Conservation (phyloP, 768 basidiomycete species). For the Boletus subcaerulescens region DNA sequence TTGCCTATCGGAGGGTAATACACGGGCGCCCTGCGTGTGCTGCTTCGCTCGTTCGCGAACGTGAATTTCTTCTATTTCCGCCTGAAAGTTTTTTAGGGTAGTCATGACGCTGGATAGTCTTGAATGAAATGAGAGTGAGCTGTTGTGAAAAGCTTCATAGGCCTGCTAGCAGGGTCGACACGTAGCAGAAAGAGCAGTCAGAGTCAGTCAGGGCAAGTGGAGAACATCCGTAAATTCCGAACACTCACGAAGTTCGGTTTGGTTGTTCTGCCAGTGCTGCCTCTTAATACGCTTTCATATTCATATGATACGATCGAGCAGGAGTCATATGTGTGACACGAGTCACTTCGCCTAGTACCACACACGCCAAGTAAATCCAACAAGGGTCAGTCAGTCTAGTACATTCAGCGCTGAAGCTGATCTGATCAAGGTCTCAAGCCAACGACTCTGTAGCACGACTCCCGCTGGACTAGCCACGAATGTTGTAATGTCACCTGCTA, state of each 20-base stretch:
- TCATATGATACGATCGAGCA: background rate
- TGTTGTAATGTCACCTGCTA: no score
- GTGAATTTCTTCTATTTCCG: conserved; percentile 75
- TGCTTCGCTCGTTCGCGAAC: conserved; percentile 65
- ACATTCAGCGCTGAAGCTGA: no score
- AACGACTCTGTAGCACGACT: no score
- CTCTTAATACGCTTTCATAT: background rate
- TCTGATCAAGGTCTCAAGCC: no score
- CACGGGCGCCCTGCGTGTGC: conserved; percentile 33
- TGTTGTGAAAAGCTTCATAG: conserved; percentile 14
- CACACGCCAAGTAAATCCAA: no score
- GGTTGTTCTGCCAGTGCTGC: background rate
- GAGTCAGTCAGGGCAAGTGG: background rate
- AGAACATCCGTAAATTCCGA: background rate
- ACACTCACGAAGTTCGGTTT: background rate
- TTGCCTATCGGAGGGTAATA: conserved; percentile 31
- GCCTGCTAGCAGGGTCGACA: background rate
- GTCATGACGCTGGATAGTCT: conserved; percentile 23
- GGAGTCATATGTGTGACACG: conserved; percentile 4
- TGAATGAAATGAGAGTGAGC: background rate
- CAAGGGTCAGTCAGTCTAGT: no score
- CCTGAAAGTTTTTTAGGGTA: conserved; percentile 45
- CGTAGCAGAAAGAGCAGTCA: background rate
- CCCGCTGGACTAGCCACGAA: no score
- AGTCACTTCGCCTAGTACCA: background rate